Evolutionary conservation across 2,329 filamentous ascomycete species (phyloP).

Genomic region (Scedosporium boydii): DNA sequence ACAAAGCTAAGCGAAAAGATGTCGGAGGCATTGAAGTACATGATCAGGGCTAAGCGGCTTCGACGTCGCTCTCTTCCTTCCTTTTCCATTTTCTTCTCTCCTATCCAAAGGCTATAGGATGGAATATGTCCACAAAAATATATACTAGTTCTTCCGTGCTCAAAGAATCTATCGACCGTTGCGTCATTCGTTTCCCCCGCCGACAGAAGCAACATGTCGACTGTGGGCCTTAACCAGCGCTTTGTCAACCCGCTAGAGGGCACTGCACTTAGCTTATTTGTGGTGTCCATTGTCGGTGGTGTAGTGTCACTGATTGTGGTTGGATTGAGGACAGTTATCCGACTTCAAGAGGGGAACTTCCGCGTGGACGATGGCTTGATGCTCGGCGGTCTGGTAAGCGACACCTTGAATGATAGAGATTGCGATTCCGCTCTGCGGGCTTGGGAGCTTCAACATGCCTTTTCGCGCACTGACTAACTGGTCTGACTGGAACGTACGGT

Average conservation of each 20-base stretch:
- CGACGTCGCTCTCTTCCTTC: too few relatives aligned
- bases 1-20: too few relatives aligned
- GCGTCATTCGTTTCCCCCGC: neutral
- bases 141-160: neutral
- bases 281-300: slow-evolving; percentile 12
- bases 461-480: neutral
- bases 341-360: slow-evolving; percentile 7
- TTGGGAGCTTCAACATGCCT: neutral
- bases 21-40: too few relatives aligned
- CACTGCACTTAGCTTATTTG: slow-evolving; percentile 11
- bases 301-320: slow-evolving; percentile 11
- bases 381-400: slow-evolving; percentile 11
- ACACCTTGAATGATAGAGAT: neutral
- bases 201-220: slow-evolving; percentile 8
- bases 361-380: slow-evolving; percentile 12
- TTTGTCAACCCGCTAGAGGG: slow-evolving; percentile 9
- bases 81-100: too few relatives aligned
- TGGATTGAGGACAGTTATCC: slow-evolving; percentile 10
- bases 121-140: neutral
- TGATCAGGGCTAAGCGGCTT: too few relatives aligned
- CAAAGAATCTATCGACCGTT: neutral
- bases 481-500: neutral
- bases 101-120: too few relatives aligned
- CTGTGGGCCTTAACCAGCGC: slow-evolving; percentile 7
- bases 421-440: neutral